Base-by-base conservation (phyloP, 805 yeast species). In the Barnettozyma siamensis region DNA sequence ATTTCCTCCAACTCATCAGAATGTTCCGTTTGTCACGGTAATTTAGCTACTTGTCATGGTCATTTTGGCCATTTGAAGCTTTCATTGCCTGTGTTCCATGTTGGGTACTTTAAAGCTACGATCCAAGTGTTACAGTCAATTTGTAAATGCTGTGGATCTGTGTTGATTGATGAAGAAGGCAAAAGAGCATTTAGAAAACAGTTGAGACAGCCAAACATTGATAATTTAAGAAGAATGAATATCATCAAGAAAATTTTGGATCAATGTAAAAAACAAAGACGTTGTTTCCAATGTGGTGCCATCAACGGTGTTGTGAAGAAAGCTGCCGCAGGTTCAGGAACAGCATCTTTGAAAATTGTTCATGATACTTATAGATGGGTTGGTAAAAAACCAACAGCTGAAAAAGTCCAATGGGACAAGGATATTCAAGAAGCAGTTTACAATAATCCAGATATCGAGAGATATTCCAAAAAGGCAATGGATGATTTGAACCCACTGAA, bases 311-410 rank as follows among this genome's bases (percentile, higher is more conserved):
- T 93, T 39, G 99, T 93, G 21, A 93, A 93, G 62, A 89, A 88
- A 62, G 97, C 96, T 5, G 93, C 93, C 8, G 79, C 87, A 13
- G 95, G 95, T 39, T 81, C 88, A 2, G 88, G 93, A 31, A 84
- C 93, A 17, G 98, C 98, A 0, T 91, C 99, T 1, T 70, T 94
- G 47, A 93, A 93, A 60, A 87, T 94, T 48, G 83, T 93, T 44
- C 99, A 93, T 63, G 97, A 93, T 64, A 85, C 95, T 12, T 93
- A 86, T 67, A 74, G 99, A 60, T 93, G 95, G 89, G 75, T 87
- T 23, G 97, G 98, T 46, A 93, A 93, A 64, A 88, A 85, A 54
- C 73, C 79, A 12, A 83, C 88, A 2, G 83, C 83, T 6, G 99
- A 93, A 58, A 88, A 88, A 62, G 73, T 72, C 23, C 75, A 75